Conservation (phyloP, 371 early-diverging fungal species). For the Thermomucor indicae-seudaticae region DNA sequence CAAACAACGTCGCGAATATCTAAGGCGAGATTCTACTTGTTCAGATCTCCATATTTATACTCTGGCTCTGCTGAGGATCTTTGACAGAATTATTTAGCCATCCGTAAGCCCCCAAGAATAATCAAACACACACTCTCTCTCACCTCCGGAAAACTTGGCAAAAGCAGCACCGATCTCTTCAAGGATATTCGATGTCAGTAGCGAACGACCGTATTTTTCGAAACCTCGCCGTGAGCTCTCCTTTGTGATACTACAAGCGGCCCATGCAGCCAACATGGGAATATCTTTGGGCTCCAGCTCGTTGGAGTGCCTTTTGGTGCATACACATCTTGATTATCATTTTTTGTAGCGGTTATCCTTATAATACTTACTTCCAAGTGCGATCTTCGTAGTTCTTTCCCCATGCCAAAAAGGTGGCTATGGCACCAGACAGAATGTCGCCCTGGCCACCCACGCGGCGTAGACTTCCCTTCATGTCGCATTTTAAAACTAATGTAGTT, state of each 20-base stretch:
- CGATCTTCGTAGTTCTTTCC: slow-evolving; percentile 59
- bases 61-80: too few relatives aligned
- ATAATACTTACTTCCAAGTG: slow-evolving; percentile 51
- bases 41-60: too few relatives aligned
- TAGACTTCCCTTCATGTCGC: slow-evolving; percentile 67
- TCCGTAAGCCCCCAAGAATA: too few relatives aligned
- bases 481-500: slow-evolving; percentile 42
- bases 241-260: slow-evolving; percentile 65
- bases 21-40: too few relatives aligned
- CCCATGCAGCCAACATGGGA: slow-evolving; percentile 67
- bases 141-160: slow-evolving; percentile 19
- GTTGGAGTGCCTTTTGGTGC: slow-evolving; percentile 29
- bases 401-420: slow-evolving; percentile 91
- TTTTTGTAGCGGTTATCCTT: neutral
- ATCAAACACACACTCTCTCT: too few relatives aligned
- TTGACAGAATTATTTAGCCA: too few relatives aligned
- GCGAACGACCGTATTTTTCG: slow-evolving; percentile 63
- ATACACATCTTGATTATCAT: neutral
- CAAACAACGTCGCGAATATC: too few relatives aligned
- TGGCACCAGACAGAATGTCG: slow-evolving; percentile 89
- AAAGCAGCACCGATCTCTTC: slow-evolving; percentile 63
- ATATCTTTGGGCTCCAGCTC: slow-evolving; percentile 42
- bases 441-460: slow-evolving; percentile 99
- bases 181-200: slow-evolving; percentile 74
- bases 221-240: slow-evolving; percentile 67